phyloP scores from a whole-genome alignment of 176 grass and related monocot species.

The Carex pumila region DNA sequence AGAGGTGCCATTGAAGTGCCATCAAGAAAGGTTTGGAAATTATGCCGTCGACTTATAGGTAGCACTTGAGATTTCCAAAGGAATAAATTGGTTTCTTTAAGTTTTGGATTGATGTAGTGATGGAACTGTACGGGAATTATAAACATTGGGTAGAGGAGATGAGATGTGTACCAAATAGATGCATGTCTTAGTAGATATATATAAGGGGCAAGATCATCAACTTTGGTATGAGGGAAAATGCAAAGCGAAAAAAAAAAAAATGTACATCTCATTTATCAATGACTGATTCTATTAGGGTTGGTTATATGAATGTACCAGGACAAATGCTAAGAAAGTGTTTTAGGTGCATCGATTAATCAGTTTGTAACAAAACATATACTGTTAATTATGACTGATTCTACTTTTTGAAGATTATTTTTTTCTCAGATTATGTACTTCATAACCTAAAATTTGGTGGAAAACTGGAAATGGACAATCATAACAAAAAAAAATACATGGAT shows the following conservation, averaged over 20 bases:
- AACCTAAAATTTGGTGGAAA: slow-evolving; percentile 77
- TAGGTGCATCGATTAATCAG: too few species aligned
- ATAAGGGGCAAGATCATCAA: neutral
- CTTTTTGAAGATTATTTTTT: neutral
- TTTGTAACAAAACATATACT: neutral
- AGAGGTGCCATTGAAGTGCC: too few species aligned
- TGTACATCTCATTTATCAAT: neutral
- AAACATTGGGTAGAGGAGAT: too few species aligned
- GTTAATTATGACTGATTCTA: neutral
- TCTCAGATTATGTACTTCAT: slow-evolving; percentile 76
- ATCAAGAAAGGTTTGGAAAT: too few species aligned
- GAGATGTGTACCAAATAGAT: too few species aligned
- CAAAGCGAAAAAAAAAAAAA: neutral
- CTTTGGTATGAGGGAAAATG: neutral
- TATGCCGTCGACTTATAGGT: too few species aligned
- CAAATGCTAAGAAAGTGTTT: neutral
- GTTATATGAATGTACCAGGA: neutral
- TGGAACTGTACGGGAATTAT: too few species aligned
- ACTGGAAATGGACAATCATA: slow-evolving; percentile 96
- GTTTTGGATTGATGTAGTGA: too few species aligned
- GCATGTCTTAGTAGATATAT: neutral
- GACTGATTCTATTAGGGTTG: neutral
- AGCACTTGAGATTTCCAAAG: too few species aligned
- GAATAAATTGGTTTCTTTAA: too few species aligned
- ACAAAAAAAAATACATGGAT: slow-evolving; percentile 81